A percentile compares a stretch with the other conserved stretches of the same genome.
Evolutionary conservation across 192 early-diverging fungal species (phyloP).

Genomic region (Coemansia sp.): DNA sequence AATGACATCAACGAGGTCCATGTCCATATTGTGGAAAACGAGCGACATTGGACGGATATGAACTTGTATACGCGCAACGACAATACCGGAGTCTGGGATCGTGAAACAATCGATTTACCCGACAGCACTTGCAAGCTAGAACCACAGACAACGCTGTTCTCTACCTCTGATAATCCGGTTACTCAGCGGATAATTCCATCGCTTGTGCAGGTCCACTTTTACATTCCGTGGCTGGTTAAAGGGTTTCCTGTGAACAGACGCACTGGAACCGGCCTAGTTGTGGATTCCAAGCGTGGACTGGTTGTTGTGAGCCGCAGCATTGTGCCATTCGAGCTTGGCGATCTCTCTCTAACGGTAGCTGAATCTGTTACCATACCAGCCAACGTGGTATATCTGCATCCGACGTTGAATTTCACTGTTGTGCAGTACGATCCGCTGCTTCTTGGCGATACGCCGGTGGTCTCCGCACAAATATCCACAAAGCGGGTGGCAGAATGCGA

Average conservation of each 20-base stretch:
- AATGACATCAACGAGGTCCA: constrained; percentile 75
- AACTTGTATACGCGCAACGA: constrained; percentile 34
- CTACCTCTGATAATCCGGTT: constrained; percentile 6
- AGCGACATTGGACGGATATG: constrained; percentile 21
- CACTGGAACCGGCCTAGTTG: constrained; percentile 64
- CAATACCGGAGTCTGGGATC: constrained; percentile 25
- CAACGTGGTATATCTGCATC: constrained; percentile 75
- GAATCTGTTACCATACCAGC: constrained; percentile 85
- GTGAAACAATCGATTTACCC: constrained; percentile 11
- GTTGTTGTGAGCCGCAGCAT: constrained; percentile 78
- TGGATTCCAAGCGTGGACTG: constrained; percentile 74
- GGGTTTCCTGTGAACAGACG: constrained; percentile 9
- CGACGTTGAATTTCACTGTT: constrained; percentile 80
- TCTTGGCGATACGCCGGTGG: constrained; percentile 75
- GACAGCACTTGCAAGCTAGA: constrained; percentile 41
- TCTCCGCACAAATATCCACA: constrained; percentile 59
- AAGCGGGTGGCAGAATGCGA: constrained; percentile 65
- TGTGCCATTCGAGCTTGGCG: constrained; percentile 75
- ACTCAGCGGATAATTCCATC: constrained; percentile 68
- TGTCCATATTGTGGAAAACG: constrained; percentile 72
- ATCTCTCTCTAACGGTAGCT: constrained; percentile 82
- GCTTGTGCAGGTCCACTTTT: constrained; percentile 23
- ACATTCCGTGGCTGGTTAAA: constrained; percentile 35
- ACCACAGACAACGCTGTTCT: constrained; percentile 17
- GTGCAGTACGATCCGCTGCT: constrained; percentile 71